Percentiles rank a stretch among this genome's conserved stretches.
Evolutionary conservation across 23 red algal genomes (phyloP).

Genomic region (Gracilariopsis chorda): DNA sequence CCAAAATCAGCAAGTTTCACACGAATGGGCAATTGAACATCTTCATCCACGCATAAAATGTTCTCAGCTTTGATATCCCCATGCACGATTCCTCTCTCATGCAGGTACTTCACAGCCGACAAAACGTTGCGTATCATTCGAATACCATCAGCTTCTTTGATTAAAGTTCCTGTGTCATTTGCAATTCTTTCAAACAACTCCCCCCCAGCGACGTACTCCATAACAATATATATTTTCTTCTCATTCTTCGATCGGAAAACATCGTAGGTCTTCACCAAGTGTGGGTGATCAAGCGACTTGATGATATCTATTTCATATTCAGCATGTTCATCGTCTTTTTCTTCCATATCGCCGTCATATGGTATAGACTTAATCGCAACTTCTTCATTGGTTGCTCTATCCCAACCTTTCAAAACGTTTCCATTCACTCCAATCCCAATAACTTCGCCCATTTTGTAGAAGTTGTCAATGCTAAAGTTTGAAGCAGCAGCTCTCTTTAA

Average conservation of each 20-base stretch:
- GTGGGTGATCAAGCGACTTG: conserved; percentile 64
- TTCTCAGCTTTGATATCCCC: conserved; percentile 71
- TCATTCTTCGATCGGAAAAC: conserved; percentile 44
- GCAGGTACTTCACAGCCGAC: conserved; percentile 55
- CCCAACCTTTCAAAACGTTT: conserved; percentile 62
- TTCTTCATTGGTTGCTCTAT: conserved; percentile 64
- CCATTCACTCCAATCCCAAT: conserved; percentile 85
- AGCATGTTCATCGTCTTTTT: conserved; percentile 49
- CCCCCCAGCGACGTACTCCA: conserved; percentile 62
- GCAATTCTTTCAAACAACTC: conserved; percentile 53
- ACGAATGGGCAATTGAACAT: conserved; percentile 21
- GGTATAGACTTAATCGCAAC: conserved; percentile 83
- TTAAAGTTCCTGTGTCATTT: conserved; percentile 24
- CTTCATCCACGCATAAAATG: conserved; percentile 48
- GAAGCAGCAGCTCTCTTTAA: conserved; percentile 64
- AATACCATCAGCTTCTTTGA: conserved; percentile 41
- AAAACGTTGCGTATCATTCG: conserved; percentile 23
- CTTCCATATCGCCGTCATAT: conserved; percentile 52
- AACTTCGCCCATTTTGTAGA: conserved; percentile 80
- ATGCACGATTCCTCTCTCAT: conserved; percentile 51
- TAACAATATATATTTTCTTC: conserved; percentile 67
- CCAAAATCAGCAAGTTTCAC: conserved; percentile 86
- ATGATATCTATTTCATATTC: conserved; percentile 75
- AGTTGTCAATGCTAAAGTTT: conserved; percentile 54
- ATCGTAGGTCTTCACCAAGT: conserved; percentile 81